These are phyloP conservation scores for Mycena belliarum DNA, from an alignment of 768 basidiomycete species.

Conservation along the genomic window DNA sequence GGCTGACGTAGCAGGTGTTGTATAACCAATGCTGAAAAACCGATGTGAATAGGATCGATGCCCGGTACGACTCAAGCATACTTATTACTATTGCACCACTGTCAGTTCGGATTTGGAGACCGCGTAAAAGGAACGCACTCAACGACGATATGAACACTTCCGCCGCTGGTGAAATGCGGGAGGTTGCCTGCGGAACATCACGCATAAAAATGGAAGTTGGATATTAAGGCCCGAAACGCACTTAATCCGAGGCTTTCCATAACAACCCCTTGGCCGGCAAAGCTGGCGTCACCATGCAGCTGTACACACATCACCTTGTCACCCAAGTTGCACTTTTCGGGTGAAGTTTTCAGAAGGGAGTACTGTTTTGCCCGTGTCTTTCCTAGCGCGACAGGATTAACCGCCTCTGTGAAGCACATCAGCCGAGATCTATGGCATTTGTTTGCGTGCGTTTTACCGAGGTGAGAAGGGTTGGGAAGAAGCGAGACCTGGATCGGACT, in stretches of 20 bases:
- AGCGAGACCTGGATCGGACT: conserved; percentile 70
- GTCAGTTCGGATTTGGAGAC: background rate
- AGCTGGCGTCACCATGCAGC: conserved; percentile 90
- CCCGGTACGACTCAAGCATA: conserved; percentile 25
- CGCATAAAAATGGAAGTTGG: background rate
- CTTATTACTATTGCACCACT: conserved; percentile 52
- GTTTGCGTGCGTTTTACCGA: conserved; percentile 42
- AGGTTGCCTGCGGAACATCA: conserved; percentile 60
- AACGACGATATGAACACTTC: conserved; percentile 87
- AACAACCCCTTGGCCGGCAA: conserved; percentile 87
- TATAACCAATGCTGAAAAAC: conserved; percentile 80
- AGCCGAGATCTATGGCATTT: background rate
- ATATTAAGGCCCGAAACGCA: conserved; percentile 33
- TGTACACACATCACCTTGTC: conserved; percentile 86
- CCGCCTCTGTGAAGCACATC: conserved; percentile 59
- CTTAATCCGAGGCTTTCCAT: conserved; percentile 88
- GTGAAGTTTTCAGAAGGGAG: conserved; percentile 68
- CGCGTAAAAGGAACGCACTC: conserved; percentile 56
- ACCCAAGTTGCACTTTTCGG: conserved; percentile 54
- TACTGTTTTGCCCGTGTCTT: conserved; percentile 92
- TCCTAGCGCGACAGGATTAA: conserved; percentile 85
- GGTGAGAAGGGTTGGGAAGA: conserved; percentile 78
- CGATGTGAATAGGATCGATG: background rate
- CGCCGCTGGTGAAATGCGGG: conserved; percentile 90
- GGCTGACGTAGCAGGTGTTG: conserved; percentile 82